These are phyloP conservation scores for Rhynchospora tenuis DNA, from an alignment of 176 grass and related monocot species.

Conservation along the genomic window DNA sequence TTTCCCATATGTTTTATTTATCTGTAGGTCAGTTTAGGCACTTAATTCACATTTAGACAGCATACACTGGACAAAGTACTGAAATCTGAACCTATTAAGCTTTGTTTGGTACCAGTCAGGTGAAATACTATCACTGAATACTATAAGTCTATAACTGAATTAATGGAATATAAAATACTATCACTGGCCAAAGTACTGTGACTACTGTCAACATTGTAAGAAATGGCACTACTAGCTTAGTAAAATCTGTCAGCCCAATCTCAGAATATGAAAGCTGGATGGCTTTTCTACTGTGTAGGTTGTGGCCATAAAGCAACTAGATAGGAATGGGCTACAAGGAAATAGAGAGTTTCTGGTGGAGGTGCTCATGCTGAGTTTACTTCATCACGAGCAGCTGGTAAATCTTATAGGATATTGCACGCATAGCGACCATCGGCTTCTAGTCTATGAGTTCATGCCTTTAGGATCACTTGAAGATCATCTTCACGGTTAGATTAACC, in stretches of 20 bases:
- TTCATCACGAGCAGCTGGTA: slow-evolving; percentile 75
- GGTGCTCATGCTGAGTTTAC: slow-evolving; percentile 67
- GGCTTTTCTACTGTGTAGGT: slow-evolving; percentile 38
- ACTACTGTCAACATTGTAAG: not conserved
- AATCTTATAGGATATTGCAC: slow-evolving; percentile 61
- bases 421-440: slow-evolving; percentile 44
- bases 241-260: not conserved
- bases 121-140: not conserved
- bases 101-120: not conserved
- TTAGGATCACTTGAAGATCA: slow-evolving; percentile 75
- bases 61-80: not conserved
- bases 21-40: not conserved
- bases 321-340: slow-evolving; percentile 64
- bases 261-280: not conserved
- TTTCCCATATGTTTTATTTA: not conserved
- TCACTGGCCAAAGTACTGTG: no score
- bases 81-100: not conserved
- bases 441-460: slow-evolving; percentile 80
- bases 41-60: not conserved
- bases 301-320: slow-evolving; percentile 83
- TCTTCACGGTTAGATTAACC: slow-evolving; percentile 53
- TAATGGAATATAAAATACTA: no score
- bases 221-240: not conserved
- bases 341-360: slow-evolving; percentile 82
- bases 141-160: no score